Base-by-base conservation (phyloP, 345 rosid genomes). In the Lepidium aucheri region DNA sequence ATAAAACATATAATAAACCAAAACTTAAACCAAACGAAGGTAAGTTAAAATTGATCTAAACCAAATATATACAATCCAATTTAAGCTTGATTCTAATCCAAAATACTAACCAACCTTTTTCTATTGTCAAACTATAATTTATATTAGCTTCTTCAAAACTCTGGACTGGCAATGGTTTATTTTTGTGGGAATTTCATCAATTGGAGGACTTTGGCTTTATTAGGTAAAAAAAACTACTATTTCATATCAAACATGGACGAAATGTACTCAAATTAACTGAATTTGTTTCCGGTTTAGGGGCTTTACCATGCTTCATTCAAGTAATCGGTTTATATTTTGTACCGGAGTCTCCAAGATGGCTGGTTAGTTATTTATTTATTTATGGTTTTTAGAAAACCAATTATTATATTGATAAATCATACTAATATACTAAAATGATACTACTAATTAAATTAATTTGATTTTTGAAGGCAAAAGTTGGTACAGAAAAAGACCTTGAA, bases 321-420 rank as follows among this genome's bases (percentile, higher is more conserved):
- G 65, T 51, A 30, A 17, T 75, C 6, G 81, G 81, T 20, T 54
- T 84, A 28, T 78, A 73, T 55, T 78, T 78, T 57, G 72, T 84
- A 56, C 84, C 89, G 0, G 89, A 84, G 61, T 84, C 89, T 18
- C 89, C 89, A 13, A 76, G 85, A 78, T 84, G 88, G 86, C 64
- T 84, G 78, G 78, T 74, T 56, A 2, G 74, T 68, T 40, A 34
- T 9, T 11, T 49, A 1, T 4, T 26, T 26, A 24, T 26, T 45
- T 8, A 0, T 32, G 36, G 36, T 24, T 36, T 32, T 9, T 1
- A 8, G 0, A 36, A 56, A 57, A 12, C 5, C 2, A 12, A 24
- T 54, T 43, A 35, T 11, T 45, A 28, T 10, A 20, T 20, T 20
- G 22, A 20, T 20, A 28, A 28, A 54, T 28, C n/a, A n/a, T n/a